Base-by-base conservation (phyloP, 2,329 filamentous ascomycete genomes). In the Fusarium begoniae region DNA sequence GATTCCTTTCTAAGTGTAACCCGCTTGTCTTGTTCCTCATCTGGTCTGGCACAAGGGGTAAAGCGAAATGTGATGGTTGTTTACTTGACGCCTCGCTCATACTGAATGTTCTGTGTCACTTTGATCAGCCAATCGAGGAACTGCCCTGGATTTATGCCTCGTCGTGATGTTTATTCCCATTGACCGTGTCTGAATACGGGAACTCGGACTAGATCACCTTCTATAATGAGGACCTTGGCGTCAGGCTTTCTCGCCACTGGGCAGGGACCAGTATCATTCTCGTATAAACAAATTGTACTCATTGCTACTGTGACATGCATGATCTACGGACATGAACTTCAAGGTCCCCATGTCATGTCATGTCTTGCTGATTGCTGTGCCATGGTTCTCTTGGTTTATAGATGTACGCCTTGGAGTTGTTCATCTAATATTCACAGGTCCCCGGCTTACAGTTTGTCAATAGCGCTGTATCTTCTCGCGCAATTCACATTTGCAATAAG, bases 111-210 rank as follows among this genome's bases (percentile, higher is more conserved):
- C 68, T 38, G 28, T 53, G 22, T 6, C 38, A 43, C 45, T 28
- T 12, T 56, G 35, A 18, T 53, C 30, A 50, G 24, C 66, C 55
- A 69, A 63, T 69, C 17, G 17, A 53, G 43, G 24, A 28, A 30
- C 30, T 43, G n/a, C 26, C 26, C 47, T 61, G 32, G 30, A n/a
- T 44, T 56, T 60, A 37, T 38, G 30, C 24, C 40, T 51, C 24
- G 48, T 26, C 44, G 26, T 44, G 48, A 40, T 56, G 28, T 32
- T 47, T 63, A 53, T 71, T 71, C 41, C 64, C 64, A 58, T 55
- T 32, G 35, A 35, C 32, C 11, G 40, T 45, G 26, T 18, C 54
- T 54, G 41, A 51, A 51, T 48, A 40, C 30, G 47, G 59, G 43
- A 43, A 40, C 30, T 54, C n/a, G 17, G 43, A 53, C 62, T 40